A percentile compares a stretch with the other conserved stretches of the same genome.
Conservation (phyloP, 2,329 filamentous ascomycete genomes). For the Xylariaceae sp. region DNA sequence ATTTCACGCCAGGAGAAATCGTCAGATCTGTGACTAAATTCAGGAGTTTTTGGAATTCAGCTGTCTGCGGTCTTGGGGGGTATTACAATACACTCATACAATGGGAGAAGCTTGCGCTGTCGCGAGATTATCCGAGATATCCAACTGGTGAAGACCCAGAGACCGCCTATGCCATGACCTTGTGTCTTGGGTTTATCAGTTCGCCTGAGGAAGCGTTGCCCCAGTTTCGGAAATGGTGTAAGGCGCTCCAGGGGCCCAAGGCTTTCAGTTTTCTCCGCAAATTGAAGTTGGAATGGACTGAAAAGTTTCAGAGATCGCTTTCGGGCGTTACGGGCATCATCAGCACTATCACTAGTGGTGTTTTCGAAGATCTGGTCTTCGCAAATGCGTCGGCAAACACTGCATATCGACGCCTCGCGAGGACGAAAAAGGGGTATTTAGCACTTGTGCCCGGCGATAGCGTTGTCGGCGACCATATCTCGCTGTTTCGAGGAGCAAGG, state of each 20-base stretch:
- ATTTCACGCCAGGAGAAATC: not conserved
- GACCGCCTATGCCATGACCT: not conserved
- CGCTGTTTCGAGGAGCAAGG: constrained; percentile 1
- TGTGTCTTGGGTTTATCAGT: not conserved
- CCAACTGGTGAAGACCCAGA: constrained; percentile 1
- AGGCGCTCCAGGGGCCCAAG: not conserved
- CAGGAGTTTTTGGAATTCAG: not conserved
- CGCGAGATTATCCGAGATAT: not conserved
- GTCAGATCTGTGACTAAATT: not conserved
- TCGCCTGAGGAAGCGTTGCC: not conserved
- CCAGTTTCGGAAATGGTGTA: not conserved
- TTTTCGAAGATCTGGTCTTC: not conserved
- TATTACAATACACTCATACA: not conserved
- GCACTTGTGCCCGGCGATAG: not conserved
- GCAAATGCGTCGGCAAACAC: not conserved
- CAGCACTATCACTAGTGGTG: not conserved
- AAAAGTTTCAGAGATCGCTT: not conserved
- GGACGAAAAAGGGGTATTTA: constrained; percentile 2
- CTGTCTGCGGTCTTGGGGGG: not conserved
- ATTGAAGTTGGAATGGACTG: not conserved
- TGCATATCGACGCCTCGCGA: not conserved
- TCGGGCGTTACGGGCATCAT: not conserved
- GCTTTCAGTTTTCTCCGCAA: not conserved
- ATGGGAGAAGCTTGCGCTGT: constrained; percentile 4
- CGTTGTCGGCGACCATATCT: constrained; percentile 3